phyloP scores from a whole-genome alignment of 2,329 filamentous ascomycete genomes.

The Beauveria scarabaeidicola region DNA sequence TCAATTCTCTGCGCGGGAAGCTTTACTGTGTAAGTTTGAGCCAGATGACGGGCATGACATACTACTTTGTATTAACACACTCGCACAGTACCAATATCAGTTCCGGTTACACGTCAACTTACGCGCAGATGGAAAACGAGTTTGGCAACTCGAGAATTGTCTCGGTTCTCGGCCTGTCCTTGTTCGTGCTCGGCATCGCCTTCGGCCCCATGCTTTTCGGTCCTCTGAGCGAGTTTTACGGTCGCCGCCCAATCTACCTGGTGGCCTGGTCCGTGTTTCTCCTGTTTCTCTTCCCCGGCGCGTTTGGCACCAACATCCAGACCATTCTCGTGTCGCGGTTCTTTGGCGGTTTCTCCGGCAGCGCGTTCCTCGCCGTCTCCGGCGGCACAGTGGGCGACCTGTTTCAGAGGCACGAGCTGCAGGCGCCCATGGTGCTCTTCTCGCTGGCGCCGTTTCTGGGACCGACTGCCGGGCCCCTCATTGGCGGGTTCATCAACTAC shows the following conservation, averaged over 20 bases:
- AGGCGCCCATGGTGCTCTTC: constrained; percentile 77
- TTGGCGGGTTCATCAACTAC: constrained; percentile 78
- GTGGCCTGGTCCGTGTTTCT: constrained; percentile 64
- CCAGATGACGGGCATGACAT: neutral
- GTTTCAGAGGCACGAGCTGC: constrained; percentile 60
- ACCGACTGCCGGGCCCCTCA: constrained; percentile 48
- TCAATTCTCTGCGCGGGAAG: constrained; percentile 65
- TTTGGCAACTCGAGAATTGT: constrained; percentile 64
- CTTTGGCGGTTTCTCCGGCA: constrained; percentile 63
- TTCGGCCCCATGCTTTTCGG: constrained; percentile 55
- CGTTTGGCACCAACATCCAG: constrained; percentile 70
- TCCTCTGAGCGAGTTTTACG: constrained; percentile 69
- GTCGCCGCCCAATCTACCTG: constrained; percentile 73
- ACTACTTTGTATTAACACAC: constrained; percentile 7
- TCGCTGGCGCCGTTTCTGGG: constrained; percentile 58
- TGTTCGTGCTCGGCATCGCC: constrained; percentile 71
- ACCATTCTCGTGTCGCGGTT: constrained; percentile 75
- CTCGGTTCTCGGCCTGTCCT: constrained; percentile 70
- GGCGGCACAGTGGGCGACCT: constrained; percentile 81
- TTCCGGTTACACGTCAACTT: constrained; percentile 83
- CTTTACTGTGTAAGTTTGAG: constrained; percentile 66
- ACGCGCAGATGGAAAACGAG: constrained; percentile 64
- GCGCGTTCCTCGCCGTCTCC: constrained; percentile 62
- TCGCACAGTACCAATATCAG: constrained; percentile 65
- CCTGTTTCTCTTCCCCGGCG: constrained; percentile 73